Evolutionary conservation across 345 rosid species (phyloP).

Genomic region (Theobroma cacao): DNA sequence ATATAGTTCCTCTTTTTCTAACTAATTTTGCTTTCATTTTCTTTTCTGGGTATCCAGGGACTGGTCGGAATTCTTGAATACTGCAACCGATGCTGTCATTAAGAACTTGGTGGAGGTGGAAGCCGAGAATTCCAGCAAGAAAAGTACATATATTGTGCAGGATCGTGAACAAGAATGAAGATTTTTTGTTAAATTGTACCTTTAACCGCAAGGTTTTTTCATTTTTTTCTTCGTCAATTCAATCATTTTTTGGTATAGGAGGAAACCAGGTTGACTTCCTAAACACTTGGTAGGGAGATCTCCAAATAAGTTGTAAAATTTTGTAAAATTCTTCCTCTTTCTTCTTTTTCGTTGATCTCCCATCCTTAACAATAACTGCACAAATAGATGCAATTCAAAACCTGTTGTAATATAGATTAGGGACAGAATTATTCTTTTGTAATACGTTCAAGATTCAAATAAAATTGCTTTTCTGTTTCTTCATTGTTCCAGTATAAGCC

Average conservation of each 20-base stretch:
- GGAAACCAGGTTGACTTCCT: background rate
- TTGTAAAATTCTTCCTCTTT: background rate
- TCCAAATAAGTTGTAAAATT: background rate
- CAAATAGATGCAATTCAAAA: background rate
- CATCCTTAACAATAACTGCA: background rate
- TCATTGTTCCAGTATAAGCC: background rate
- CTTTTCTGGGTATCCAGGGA: slow-evolving; percentile 38
- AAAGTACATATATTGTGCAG: slow-evolving; percentile 17
- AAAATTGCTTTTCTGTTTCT: background rate
- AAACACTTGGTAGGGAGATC: background rate
- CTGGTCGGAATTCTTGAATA: slow-evolving; percentile 73
- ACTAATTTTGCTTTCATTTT: background rate
- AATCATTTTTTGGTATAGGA: background rate
- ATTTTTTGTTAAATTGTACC: background rate
- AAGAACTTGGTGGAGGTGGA: slow-evolving; percentile 62
- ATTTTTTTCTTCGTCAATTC: background rate
- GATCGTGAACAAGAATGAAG: background rate
- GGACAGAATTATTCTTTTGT: background rate
- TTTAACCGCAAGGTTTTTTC: background rate
- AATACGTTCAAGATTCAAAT: slow-evolving; percentile 11
- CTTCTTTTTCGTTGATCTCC: background rate
- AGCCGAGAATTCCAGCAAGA: slow-evolving; percentile 21
- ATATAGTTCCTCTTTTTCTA: too few relatives aligned
- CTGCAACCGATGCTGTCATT: slow-evolving; percentile 64
- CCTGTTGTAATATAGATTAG: background rate